Percentiles rank a stretch among this genome's conserved stretches.
Conservation (phyloP, 768 basidiomycete species). For the Galerina sulciceps region DNA sequence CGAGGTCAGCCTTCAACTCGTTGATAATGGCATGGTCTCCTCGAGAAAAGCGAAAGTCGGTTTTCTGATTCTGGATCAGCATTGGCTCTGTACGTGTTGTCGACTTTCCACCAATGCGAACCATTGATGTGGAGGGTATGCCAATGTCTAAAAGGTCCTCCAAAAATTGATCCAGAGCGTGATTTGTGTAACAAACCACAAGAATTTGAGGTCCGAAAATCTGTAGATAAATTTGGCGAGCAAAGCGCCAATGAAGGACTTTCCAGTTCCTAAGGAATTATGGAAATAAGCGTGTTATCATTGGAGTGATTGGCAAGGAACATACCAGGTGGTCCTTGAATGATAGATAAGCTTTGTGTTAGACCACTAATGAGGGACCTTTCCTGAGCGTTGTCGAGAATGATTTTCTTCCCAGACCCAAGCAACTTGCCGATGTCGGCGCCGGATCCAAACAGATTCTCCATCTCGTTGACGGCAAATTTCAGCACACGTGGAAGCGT, state of each 20-base stretch:
- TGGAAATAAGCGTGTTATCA: slow-evolving; percentile 1
- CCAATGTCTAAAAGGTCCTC: slow-evolving; percentile 64
- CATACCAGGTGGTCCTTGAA: slow-evolving; percentile 76
- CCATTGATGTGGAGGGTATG: slow-evolving; percentile 51
- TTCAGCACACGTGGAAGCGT: not conserved
- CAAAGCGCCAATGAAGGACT: slow-evolving; percentile 74
- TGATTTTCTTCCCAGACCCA: slow-evolving; percentile 39
- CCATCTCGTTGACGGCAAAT: slow-evolving; percentile 20
- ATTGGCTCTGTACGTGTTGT: slow-evolving; percentile 50
- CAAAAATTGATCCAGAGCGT: slow-evolving; percentile 74
- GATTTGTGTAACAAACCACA: slow-evolving; percentile 77
- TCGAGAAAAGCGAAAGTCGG: slow-evolving; percentile 11
- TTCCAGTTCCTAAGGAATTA: slow-evolving; percentile 66
- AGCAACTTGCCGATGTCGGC: slow-evolving; percentile 47
- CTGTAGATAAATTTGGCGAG: slow-evolving; percentile 64
- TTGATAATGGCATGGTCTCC: slow-evolving; percentile 40
- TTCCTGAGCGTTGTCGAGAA: slow-evolving; percentile 56
- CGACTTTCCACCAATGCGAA: slow-evolving; percentile 64
- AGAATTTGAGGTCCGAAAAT: slow-evolving; percentile 54
- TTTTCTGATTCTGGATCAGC: slow-evolving; percentile 43
- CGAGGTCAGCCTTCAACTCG: slow-evolving; percentile 30
- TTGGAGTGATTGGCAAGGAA: slow-evolving; percentile 42
- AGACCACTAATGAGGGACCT: slow-evolving; percentile 54
- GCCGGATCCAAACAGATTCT: slow-evolving; percentile 35
- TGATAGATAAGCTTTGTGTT: slow-evolving; percentile 58